Evolutionary conservation across 179 eudicot genomes (phyloP).

Genomic region (Beta lomatogona): DNA sequence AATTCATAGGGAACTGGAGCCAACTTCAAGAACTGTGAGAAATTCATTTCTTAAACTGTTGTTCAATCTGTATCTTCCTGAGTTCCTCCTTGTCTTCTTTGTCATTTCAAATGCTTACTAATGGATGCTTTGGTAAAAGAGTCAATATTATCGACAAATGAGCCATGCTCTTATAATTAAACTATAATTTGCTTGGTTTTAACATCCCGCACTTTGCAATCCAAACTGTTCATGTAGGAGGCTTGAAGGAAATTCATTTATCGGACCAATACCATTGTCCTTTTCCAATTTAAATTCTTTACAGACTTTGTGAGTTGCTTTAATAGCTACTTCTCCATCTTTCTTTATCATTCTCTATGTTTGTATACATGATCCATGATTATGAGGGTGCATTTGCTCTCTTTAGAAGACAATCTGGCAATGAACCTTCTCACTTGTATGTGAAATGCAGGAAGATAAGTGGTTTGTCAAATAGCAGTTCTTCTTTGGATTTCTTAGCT

Average conservation of each 20-base stretch:
- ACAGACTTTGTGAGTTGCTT: slow-evolving; percentile 51
- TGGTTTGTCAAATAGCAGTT: slow-evolving; percentile 66
- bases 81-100: not conserved
- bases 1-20: slow-evolving; percentile 79
- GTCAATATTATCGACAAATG: not conserved
- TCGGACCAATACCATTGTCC: slow-evolving; percentile 65
- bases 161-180: not conserved
- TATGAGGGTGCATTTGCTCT: not conserved
- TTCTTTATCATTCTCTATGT: not conserved
- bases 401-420: not conserved
- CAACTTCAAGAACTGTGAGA: slow-evolving; percentile 60
- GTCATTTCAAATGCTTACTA: not conserved
- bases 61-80: not conserved
- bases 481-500: slow-evolving; percentile 57
- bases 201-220: not conserved
- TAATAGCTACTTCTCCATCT: not conserved
- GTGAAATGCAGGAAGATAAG: slow-evolving; percentile 59
- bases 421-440: slow-evolving; percentile 1
- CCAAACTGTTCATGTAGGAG: slow-evolving; percentile 48
- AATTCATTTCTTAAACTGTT: not conserved
- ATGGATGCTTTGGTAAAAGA: not conserved
- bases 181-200: not conserved
- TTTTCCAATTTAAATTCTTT: slow-evolving; percentile 55
- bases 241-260: slow-evolving; percentile 74
- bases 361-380: not conserved